Percentiles rank a stretch among this genome's conserved stretches.
These are phyloP conservation scores for Amaranthus hypochondriacus DNA, from an alignment of 148 eudicot species.

Conservation along the genomic window DNA sequence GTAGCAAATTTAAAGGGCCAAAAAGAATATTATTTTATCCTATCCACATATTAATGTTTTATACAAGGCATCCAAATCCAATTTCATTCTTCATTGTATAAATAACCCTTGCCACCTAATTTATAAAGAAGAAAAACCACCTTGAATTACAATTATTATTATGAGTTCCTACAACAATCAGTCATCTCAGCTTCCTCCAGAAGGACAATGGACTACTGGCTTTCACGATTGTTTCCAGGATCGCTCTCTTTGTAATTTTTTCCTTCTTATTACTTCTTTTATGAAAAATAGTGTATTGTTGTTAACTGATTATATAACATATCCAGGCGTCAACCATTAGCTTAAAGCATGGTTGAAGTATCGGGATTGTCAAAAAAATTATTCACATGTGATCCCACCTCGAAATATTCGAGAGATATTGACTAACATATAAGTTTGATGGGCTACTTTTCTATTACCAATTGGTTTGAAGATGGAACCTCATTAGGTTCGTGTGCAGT, in stretches of 20 bases:
- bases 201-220: conserved; percentile 33
- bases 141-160: background rate
- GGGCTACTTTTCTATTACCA: too few species aligned
- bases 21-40: background rate
- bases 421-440: too few species aligned
- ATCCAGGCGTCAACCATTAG: too few species aligned
- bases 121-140: background rate
- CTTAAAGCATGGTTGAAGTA: too few species aligned
- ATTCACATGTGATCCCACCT: too few species aligned
- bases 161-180: conserved; percentile 18
- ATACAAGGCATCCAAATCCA: too few species aligned
- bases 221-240: conserved; percentile 26
- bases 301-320: too few species aligned
- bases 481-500: too few species aligned
- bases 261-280: background rate
- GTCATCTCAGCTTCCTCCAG: conserved; percentile 14
- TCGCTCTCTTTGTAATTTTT: conserved; percentile 21
- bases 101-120: background rate
- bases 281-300: background rate
- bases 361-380: too few species aligned
- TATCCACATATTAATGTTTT: background rate
- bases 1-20: too few species aligned
- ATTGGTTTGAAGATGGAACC: too few species aligned
- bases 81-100: background rate
- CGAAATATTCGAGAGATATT: too few species aligned